Base-by-base conservation (phyloP, 73 alveolate species). In the Blepharisma japonicum region DNA sequence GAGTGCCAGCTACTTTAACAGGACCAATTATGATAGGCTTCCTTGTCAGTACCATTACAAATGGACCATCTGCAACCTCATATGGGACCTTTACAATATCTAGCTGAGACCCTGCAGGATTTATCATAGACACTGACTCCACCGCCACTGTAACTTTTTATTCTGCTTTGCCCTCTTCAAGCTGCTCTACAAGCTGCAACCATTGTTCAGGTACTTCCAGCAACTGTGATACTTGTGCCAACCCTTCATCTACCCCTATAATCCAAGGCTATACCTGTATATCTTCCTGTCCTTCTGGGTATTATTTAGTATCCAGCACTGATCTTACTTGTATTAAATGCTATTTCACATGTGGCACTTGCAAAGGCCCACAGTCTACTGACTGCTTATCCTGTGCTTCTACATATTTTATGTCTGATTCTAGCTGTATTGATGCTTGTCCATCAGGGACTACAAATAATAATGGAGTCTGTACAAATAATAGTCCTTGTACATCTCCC, bases 401-500 rank as follows among this genome's bases (percentile, higher is more conserved):
- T 61, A 39, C 47, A 14, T 39, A 9, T 20, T 61, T 14, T 61
- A 61, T 14, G 47, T 18, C 74, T 2, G 47, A 61, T 61, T n/a
- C 47, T 8, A 9, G 18, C 23, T 61, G 74, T 61, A 39, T 61
- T 61, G 74, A 14, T 25, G 0, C 23, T 20, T 61, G 74, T 5
- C 74, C 74, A 14, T n/a, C 14, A 25, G 74, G 74, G 47, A 61
- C 74, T 61, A 61, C 18, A 18, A n/a, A 20, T 18, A 61, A 9
- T 20, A 25, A 25, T 9, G 23, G 23, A 14, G 50, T 14, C 2
- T 61, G 74, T 5, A 25, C 18, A 2, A 18, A 18, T 18, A 61
- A 20, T 61, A 61, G 47, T 61, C 74, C 74, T 18, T 61, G 74
- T 61, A 61, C 74, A 1, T 14, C 74, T 14, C 74, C 74, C 14